Base-by-base conservation (phyloP, 2,329 filamentous ascomycete genomes). In the Paradendryphiella salina region DNA sequence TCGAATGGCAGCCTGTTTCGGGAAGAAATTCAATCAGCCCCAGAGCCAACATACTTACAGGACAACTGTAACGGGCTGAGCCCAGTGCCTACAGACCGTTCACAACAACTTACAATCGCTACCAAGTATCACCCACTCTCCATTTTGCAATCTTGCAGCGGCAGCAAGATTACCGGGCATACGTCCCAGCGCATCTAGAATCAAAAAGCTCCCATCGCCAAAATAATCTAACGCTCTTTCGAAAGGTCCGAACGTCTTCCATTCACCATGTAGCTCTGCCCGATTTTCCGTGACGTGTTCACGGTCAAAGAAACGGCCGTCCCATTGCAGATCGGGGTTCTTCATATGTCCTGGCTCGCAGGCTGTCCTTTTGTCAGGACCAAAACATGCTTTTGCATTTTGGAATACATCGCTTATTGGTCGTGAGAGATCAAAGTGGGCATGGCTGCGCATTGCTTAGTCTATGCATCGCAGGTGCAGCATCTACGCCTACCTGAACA, bases 91-190 rank as follows among this genome's bases (percentile, higher is more conserved):
- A n/a, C n/a, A n/a, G n/a, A n/a, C n/a, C n/a, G n/a, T n/a, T n/a
- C n/a, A n/a, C n/a, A n/a, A 26, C 7, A 26, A 54, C 51, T 32
- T 43, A 54, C 69, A 71, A 44, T 71, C 69, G 35, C 66, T 67
- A 2, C 66, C 69, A 5, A 71, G 53, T n/a, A 70, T 45, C 3
- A 70, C 58, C 67, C 67, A 71, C 29, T 64, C 50, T n/a, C 65
- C 67, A 11, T 55, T 40, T 33, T 51, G 23, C 20, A 69, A 18
- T 15, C 61, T 59, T 11, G 66, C 67, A 7, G 63, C 65, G 1
- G 66, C 69, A 35, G 66, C 64, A 28, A 81, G 57, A 65, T 76
- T 73, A 11, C 73, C 65, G 36, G 71, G 59, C 66, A 73, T 69
- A 57, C 69, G 73, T 17, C 72, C 71, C 2, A 70, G 71, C 11